Conservation (phyloP, 2,329 filamentous ascomycete genomes). For the Sordariomycetes sp. region DNA sequence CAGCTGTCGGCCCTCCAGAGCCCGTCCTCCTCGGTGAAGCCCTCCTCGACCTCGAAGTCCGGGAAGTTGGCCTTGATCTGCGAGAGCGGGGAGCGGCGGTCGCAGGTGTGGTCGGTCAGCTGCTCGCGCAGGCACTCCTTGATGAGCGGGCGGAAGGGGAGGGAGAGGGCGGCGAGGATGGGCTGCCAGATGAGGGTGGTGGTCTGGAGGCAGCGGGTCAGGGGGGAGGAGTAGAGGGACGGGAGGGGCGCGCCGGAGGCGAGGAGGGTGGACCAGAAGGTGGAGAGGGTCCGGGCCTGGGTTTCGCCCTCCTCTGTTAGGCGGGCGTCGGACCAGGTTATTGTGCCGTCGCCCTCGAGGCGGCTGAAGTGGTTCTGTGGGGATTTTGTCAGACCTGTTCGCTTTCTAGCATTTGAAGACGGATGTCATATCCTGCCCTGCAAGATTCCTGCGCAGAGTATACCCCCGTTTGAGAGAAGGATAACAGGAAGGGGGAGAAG, state of each 20-base stretch:
- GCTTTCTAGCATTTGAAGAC: background rate
- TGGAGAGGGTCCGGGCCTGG: conserved; percentile 40
- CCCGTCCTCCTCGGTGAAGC: conserved; percentile 43
- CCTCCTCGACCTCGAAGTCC: conserved; percentile 37
- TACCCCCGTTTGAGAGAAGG: no score
- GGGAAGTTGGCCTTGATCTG: conserved; percentile 40
- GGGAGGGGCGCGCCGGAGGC: conserved; percentile 40
- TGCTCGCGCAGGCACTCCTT: conserved; percentile 51
- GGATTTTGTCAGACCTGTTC: background rate
- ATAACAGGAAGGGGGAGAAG: background rate
- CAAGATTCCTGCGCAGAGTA: background rate
- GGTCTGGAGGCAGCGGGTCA: conserved; percentile 48
- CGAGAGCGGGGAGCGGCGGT: conserved; percentile 36
- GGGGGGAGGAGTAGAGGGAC: conserved; percentile 44
- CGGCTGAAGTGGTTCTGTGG: conserved; percentile 23
- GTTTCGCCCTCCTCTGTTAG: conserved; percentile 40
- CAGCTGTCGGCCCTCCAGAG: conserved; percentile 35
- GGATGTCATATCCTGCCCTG: background rate
- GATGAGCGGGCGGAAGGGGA: conserved; percentile 36
- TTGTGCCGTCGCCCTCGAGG: conserved; percentile 24
- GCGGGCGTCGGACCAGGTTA: conserved; percentile 29
- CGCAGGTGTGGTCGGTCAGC: conserved; percentile 51
- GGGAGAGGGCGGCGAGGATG: conserved; percentile 22
- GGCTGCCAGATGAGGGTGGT: conserved; percentile 37
- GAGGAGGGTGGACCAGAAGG: conserved; percentile 38